phyloP scores from a whole-genome alignment of 2,329 filamentous ascomycete species.

The Paramyrothecium sp. region DNA sequence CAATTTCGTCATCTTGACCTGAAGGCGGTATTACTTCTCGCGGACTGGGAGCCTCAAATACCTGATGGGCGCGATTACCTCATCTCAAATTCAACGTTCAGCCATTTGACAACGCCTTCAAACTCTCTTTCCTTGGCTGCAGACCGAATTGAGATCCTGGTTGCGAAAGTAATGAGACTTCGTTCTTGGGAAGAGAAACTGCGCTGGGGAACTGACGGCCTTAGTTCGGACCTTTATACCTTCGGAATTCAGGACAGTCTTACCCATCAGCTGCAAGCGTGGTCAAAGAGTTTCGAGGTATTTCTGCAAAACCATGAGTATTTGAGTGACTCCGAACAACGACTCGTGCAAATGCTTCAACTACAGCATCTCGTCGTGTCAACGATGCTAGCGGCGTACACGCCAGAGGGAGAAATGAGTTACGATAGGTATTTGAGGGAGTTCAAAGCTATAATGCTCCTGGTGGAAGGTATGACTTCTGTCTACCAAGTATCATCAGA shows the following conservation, averaged over 20 bases:
- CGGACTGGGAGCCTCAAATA: constrained; percentile 31
- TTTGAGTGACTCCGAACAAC: too few relatives aligned
- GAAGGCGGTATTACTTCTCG: constrained; percentile 29
- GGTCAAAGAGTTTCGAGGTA: too few relatives aligned
- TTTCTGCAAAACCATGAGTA: too few relatives aligned
- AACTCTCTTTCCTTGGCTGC: constrained; percentile 28
- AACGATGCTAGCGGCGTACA: too few relatives aligned
- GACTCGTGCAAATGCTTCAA: too few relatives aligned
- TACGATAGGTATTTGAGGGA: constrained; percentile 2
- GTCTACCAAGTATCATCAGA: constrained; percentile 18
- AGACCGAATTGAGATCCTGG: constrained; percentile 26
- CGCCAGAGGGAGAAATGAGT: too few relatives aligned
- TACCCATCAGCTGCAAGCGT: constrained; percentile 9
- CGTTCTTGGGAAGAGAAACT: background rate
- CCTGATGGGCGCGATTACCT: constrained; percentile 10
- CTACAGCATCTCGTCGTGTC: too few relatives aligned
- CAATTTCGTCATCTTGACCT: constrained; percentile 35
- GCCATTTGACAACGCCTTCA: background rate
- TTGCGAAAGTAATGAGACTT: constrained; percentile 26
- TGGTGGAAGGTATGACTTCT: constrained; percentile 17
- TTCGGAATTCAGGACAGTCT: constrained; percentile 19
- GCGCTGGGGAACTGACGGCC: background rate
- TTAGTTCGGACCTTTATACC: constrained; percentile 7
- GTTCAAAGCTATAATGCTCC: constrained; percentile 22
- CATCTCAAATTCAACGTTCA: constrained; percentile 14